Base-by-base conservation (phyloP, 2,329 filamentous ascomycete genomes). In the Pseudogymnoascus sp. region DNA sequence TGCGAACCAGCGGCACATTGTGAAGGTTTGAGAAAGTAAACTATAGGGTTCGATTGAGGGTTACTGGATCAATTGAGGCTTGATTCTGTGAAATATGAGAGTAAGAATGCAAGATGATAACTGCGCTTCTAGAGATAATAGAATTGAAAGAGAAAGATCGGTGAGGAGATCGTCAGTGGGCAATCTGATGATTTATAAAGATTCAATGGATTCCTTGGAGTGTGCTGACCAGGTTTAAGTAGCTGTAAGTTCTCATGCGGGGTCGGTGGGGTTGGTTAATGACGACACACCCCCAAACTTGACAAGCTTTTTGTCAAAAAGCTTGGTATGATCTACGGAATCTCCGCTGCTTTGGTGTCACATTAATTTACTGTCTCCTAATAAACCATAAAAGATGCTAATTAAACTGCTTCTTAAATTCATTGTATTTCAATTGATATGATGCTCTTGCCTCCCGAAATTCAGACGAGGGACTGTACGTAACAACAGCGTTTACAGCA, bases 1-100 rank as follows among this genome's bases (percentile, higher is more conserved):
- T 18, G 80, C 80, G 66, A 83, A 82, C 81, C 81, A 83, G 35
- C 81, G 80, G 72, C 76, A 77, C 77, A 77, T 80, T 21, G 60
- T 69, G 65, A 60, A 18, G 59, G 33, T 47, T 21, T 56, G 28
- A 33, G 16, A n/a, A 14, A 33, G 10, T 21, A 5, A 31, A 31
- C 7, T 50, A 7, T 11, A 7, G 21, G 7, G 12, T 50, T 25
- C 44, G 21, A 50, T n/a, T 25, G 14, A 50, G 44, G 3, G 28
- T 33, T 56, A 1, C 5, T 56, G 25, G 5, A 14, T 31, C 28
- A 33, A 56, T 56, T 21, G 50, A 56, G 10, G 16, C 4, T 14
- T 56, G 28, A 10, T 33, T 56, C 18, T 56, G 28, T 11, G 10
- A 56, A 56, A 33, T 56, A 33, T 56, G 28, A 33, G 47, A 56